Conservation (phyloP, 768 basidiomycete species). For the Termitomyces sp. region DNA sequence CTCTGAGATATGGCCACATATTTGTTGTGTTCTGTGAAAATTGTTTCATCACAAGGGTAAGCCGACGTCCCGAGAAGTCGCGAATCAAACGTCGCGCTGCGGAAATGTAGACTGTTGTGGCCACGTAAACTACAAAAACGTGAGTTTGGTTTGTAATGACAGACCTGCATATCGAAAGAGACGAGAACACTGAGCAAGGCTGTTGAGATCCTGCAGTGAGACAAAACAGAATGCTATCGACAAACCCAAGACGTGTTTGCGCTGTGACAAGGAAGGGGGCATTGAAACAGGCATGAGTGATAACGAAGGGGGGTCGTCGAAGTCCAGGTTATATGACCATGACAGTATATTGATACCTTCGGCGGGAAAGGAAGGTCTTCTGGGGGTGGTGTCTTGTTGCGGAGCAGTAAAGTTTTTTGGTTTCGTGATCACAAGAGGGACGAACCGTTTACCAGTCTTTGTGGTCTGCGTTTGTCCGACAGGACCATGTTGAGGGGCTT, state of each 20-base stretch:
- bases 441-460: conserved; percentile 22
- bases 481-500: not conserved
- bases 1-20: conserved; percentile 68
- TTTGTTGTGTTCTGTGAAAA: conserved; percentile 49
- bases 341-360: not conserved
- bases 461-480: not conserved
- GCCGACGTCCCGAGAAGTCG: conserved; percentile 48
- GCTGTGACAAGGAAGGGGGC: conserved; percentile 57
- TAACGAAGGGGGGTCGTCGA: conserved; percentile 19
- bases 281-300: conserved; percentile 41
- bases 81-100: conserved; percentile 45
- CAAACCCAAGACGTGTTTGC: conserved; percentile 50
- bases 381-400: not conserved
- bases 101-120: conserved; percentile 55
- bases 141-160: conserved; percentile 11
- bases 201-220: conserved; percentile 36
- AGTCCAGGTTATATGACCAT: conserved; percentile 30
- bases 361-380: not conserved
- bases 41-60: conserved; percentile 32
- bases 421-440: conserved; percentile 23
- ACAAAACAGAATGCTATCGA: conserved; percentile 53
- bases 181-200: conserved; percentile 53
- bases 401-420: not conserved
- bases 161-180: conserved; percentile 63
- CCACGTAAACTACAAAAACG: not conserved